phyloP scores from a whole-genome alignment of 306 rosid genomes.

The Cicer yamashitae region DNA sequence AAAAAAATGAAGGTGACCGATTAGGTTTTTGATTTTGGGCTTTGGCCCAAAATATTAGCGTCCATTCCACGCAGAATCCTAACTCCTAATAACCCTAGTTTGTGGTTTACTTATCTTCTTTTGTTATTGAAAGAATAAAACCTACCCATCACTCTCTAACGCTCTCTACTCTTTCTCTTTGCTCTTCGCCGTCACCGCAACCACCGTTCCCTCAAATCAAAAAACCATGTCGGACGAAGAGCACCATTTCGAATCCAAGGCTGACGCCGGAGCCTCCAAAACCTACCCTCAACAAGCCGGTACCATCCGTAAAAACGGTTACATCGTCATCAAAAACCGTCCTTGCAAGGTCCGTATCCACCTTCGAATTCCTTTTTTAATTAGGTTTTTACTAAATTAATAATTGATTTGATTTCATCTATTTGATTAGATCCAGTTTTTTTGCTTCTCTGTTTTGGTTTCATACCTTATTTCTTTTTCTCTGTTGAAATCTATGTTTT shows the following conservation, averaged over 20 bases:
- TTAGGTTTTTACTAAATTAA: background rate
- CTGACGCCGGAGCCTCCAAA: slow-evolving; percentile 81
- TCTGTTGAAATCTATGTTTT: background rate
- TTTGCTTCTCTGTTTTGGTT: background rate
- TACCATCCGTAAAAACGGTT: slow-evolving; percentile 77
- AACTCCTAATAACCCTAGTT: slow-evolving; percentile 44
- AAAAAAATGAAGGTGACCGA: too few species aligned
- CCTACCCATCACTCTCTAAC: too few species aligned
- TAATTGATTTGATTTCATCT: background rate
- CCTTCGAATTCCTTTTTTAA: background rate
- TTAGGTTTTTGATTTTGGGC: too few species aligned
- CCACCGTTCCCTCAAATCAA: background rate
- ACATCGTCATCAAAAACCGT: slow-evolving; percentile 71
- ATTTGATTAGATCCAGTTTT: slow-evolving; percentile 6
- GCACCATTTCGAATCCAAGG: slow-evolving; percentile 82
- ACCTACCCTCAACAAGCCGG: slow-evolving; percentile 87
- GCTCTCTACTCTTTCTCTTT: background rate
- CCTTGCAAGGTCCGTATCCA: slow-evolving; percentile 64
- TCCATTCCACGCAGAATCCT: slow-evolving; percentile 11
- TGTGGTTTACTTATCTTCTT: background rate
- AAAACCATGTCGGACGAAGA: slow-evolving; percentile 73
- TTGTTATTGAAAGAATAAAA: too few species aligned
- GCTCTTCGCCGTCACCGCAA: slow-evolving; percentile 26
- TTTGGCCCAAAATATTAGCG: slow-evolving; percentile 28
- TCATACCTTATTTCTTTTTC: background rate